Conservation (phyloP, 805 yeast genomes). For the Blastobotrys muscicola region DNA sequence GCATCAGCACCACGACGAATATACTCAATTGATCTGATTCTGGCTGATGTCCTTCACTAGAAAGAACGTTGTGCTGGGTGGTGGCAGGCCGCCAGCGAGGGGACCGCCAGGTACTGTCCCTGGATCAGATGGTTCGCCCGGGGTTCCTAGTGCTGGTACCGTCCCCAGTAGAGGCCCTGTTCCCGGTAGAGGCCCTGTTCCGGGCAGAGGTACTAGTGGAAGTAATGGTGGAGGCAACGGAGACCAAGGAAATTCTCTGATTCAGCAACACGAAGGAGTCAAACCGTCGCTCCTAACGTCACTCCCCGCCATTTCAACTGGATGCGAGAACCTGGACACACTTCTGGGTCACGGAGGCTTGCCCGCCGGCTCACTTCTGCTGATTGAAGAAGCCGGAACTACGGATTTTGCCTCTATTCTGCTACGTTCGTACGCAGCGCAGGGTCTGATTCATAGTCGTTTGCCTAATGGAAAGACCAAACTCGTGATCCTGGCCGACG, state of each 20-base stretch:
- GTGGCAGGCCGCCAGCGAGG: constrained; percentile 4
- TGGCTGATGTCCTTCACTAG: constrained; percentile 15
- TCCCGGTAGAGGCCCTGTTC: not conserved
- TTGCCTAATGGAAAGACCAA: constrained; percentile 34
- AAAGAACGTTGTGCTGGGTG: constrained; percentile 12
- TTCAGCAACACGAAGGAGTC: constrained; percentile 43
- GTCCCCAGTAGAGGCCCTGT: constrained; percentile 2
- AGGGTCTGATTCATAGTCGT: constrained; percentile 63
- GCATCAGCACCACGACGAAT: not conserved
- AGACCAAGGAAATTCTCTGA: not conserved
- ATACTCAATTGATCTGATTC: not conserved
- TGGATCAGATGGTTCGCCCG: no score
- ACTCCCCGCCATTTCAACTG: constrained; percentile 70
- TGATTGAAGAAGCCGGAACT: constrained; percentile 76
- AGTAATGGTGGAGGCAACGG: not conserved
- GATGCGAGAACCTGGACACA: constrained; percentile 65
- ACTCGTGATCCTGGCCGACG: constrained; percentile 47
- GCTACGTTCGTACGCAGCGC: constrained; percentile 60
- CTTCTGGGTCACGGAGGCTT: constrained; percentile 73
- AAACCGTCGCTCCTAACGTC: constrained; percentile 73
- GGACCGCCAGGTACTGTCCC: no score
- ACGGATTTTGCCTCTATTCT: constrained; percentile 78
- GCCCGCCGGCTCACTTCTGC: constrained; percentile 63
- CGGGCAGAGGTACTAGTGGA: not conserved
- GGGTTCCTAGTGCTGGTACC: not conserved